Evolutionary conservation across 345 rosid genomes (phyloP), one percentile per base, ranked within the genome.

Genomic region (Populus davidiana): DNA sequence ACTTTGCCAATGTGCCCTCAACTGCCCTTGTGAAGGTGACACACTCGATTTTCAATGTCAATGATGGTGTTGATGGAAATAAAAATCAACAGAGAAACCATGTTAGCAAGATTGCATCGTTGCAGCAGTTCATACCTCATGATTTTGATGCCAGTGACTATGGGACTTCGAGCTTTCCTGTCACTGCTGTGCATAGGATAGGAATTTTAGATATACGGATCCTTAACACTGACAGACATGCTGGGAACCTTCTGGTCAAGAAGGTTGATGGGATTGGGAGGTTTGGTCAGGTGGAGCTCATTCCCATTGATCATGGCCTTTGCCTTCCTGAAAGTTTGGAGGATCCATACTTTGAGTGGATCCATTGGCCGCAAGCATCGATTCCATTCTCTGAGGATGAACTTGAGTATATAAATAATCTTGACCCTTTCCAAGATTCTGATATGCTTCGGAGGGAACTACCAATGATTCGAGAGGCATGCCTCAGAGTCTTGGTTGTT

Each of bases 141-240:
- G 89, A 86, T 82, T 84, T 75, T 82, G 89, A 86, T 86, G 86
- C 86, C 71, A 75, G 89, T 73, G 89, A 86, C 64, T 77, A 84
- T 67, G 89, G 89, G 77, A 84, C 86, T 69, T 86, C 89, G 18
- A 86, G 87, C 79, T 86, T 80, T 73, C 84, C 86, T 12, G 86
- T 84, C 49, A 56, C 81, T 78, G 81, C 82, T 12, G 86, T 86
- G 36, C 89, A 86, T 56, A 62, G 84, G 70, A 84, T 86, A 4
- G 89, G 86, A 43, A 84, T 86, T 66, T 69, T 86, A 62, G 89
- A 86, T 66, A 33, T 86, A 63, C 76, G 86, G 52, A 84, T 86
- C 38, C 68, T 82, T 23, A 86, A 84, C 81, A 78, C 84, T 0
- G 89, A 86, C 71, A 71, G 89, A 36, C 89, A 86, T 84, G 84